Percentiles rank a stretch among this genome's conserved stretches.
Conservation (phyloP, 352 stramenopile genomes). For the Phytophthora hibernalis region DNA sequence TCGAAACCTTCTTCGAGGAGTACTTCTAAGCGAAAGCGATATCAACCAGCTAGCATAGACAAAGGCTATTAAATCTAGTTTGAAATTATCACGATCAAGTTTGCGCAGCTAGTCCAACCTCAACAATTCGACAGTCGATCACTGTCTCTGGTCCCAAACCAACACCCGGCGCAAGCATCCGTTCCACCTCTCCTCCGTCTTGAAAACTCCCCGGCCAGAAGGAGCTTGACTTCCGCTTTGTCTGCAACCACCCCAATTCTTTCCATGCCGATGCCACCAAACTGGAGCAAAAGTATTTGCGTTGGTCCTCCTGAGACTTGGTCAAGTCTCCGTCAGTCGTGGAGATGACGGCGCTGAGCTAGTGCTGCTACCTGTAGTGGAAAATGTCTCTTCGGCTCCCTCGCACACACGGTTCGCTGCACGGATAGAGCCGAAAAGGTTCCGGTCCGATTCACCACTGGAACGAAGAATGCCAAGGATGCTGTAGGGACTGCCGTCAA, state of each 20-base stretch:
- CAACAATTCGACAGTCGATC: constrained; percentile 84
- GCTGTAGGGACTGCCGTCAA: constrained; percentile 87
- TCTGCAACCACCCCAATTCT: constrained; percentile 79
- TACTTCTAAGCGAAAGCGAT: constrained; percentile 51
- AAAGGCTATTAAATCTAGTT: not conserved
- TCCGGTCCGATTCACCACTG: constrained; percentile 58
- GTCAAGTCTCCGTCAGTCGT: constrained; percentile 12
- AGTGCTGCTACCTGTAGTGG: constrained; percentile 26
- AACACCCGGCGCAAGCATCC: constrained; percentile 53
- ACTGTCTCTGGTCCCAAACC: constrained; percentile 63
- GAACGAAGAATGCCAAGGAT: constrained; percentile 78
- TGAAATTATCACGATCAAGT: constrained; percentile 24
- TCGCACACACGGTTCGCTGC: constrained; percentile 9
- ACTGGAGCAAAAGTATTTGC: constrained; percentile 90
- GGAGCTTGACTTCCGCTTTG: constrained; percentile 69
- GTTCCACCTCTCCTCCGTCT: constrained; percentile 78
- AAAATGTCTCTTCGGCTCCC: constrained; percentile 21
- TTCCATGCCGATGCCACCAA: constrained; percentile 82
- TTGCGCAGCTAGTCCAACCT: constrained; percentile 72
- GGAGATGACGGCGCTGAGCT: constrained; percentile 30
- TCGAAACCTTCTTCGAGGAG: constrained; percentile 81
- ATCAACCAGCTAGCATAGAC: too few relatives aligned
- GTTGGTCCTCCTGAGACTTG: constrained; percentile 40
- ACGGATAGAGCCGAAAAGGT: constrained; percentile 19
- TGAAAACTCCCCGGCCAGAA: constrained; percentile 90